Base-by-base conservation (phyloP, 805 yeast genomes). In the Tetrapisispora arboricola region DNA sequence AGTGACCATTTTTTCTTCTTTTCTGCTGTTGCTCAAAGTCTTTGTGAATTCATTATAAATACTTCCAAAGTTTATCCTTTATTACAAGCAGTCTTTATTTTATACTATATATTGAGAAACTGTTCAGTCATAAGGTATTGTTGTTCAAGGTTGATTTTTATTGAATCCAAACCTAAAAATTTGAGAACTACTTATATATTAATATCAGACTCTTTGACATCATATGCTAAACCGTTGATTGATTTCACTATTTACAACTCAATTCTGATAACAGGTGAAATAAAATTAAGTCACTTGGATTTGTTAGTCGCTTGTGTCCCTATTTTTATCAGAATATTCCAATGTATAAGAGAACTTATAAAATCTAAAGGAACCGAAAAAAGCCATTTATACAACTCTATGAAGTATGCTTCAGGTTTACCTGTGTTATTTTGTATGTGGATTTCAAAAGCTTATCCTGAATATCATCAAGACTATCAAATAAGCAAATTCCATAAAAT, bases 121-220 rank as follows among this genome's bases (percentile, higher is more conserved):
- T 46, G 53, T 69, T 13, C 74, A 74, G 6, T 57, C 67, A 36
- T 47, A 63, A 4, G 64, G 70, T 31, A 57, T 72, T 35, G 41
- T 57, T 2, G 47, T 54, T 27, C 57, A 68, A 13, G 61, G 67
- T 38, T 54, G 44, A 35, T 54, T 55, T 18, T 53, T 69, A 30
- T 60, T 70, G 49, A 63, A 57, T 46, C 72, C 60, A 37, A 48
- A 49, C 46, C 56, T 37, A 22, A 46, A 38, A 49, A 54, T 41
- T 55, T 44, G 58, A 65, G 57, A 68, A 74, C 58, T 38, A 63
- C 57, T 41, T 96, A 90, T 56, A 83, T 90, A 29, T 61, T 92
- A 36, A 58, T 88, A 12, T 76, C 95, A 7, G 98, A 90, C 64
- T 77, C 87, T 5, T 65, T 92, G 35, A 82, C 94, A 0, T 86